Conservation (phyloP, 2,329 filamentous ascomycete species). For the Nemania bipapillata region DNA sequence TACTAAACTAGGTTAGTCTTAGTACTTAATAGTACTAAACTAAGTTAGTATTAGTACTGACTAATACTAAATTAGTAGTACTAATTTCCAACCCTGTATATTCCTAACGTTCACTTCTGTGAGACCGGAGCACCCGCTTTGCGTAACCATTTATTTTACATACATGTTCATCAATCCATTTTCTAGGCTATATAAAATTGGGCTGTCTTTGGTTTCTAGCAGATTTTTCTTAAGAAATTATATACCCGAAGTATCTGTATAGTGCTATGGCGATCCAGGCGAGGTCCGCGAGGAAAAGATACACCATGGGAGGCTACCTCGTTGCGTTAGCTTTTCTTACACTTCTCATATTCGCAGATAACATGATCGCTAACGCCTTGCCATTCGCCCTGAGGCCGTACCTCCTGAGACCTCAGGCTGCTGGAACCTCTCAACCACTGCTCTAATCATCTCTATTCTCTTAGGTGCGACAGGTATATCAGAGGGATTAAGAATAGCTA, state of each 20-base stretch:
- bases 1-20: too few relatives aligned
- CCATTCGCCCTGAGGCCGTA: constrained; percentile 1
- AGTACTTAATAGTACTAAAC: too few relatives aligned
- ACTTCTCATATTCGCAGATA: constrained; percentile 28
- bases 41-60: too few relatives aligned
- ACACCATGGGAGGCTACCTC: background rate
- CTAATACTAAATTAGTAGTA: too few relatives aligned
- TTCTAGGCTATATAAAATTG: background rate
- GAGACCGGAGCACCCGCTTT: too few relatives aligned
- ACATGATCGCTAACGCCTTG: constrained; percentile 8
- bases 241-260: background rate
- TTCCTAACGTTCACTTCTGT: too few relatives aligned
- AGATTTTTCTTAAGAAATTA: background rate
- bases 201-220: background rate
- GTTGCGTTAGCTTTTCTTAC: constrained; percentile 5
- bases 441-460: constrained; percentile 16
- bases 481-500: background rate
- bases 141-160: too few relatives aligned
- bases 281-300: background rate
- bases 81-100: too few relatives aligned
- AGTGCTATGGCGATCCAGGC: constrained; percentile 16
- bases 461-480: constrained; percentile 10
- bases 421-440: constrained; percentile 21
- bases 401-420: constrained; percentile 15
- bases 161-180: too few relatives aligned